Evolutionary conservation across 2,329 filamentous ascomycete species (phyloP), one percentile per base, ranked within the genome.

Genomic region (Sarocladium brachiariae): DNA sequence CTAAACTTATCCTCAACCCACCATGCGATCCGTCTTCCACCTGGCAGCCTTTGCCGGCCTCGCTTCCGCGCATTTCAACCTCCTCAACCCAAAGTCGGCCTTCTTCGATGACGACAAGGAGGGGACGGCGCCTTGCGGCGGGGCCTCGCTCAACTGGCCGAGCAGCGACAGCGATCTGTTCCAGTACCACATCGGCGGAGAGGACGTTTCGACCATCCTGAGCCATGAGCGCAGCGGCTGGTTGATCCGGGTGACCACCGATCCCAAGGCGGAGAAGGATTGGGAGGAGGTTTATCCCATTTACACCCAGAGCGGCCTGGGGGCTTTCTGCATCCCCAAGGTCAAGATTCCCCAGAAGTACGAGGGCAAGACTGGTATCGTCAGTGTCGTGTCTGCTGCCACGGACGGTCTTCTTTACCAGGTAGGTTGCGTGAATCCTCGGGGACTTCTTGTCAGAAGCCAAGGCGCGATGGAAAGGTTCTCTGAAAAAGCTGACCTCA

Each of bases 151-250:
- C 27, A 66, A 75, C 55, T 71, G 78, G 50, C 67, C 67, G 43
- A 56, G 67, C 21, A 66, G 65, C 37, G 55, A 67, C 18, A 66
- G 64, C 38, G 68, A 75, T 51, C 76, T 81, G 60, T 69, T 70
- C 49, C 73, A 80, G 56, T 82, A 82, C 63, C 73, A 81, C 59
- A 75, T 82, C 52, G 77, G 67, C 56, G 78, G 79, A 56, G 75
- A 81, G 56, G 65, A 74, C 51, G 66, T 83, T 30, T 69, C 70
- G 53, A 59, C 76, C 47, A 64, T 63, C 7, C 68, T 73, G 7
- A 71, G 69, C 2, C 80, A 84, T 58, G 67, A 75, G 3, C 69
- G 78, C 60, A 66, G 69, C 56, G 77, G 69, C 50, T 83, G 73
- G 74, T 69, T 83, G 14, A 77, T 80, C 67, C 78, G 80, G 54